phyloP scores from a whole-genome alignment of 257 asterid species.

The Scutellaria barbata region DNA sequence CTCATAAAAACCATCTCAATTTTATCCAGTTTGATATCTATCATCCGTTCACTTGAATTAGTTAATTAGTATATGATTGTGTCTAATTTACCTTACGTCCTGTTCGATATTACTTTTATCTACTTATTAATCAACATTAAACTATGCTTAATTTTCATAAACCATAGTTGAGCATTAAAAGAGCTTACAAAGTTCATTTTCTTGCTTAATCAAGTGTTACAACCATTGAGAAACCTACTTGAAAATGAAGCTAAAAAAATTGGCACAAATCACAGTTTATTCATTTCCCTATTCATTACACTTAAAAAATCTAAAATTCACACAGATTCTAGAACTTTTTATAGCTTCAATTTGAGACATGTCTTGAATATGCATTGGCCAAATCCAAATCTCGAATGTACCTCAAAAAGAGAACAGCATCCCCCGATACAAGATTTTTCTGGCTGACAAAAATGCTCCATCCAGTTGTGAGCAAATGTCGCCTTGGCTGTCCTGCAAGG shows the following conservation, averaged over 20 bases:
- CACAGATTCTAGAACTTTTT: background rate
- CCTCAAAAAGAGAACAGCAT: conserved; percentile 97
- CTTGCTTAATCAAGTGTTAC: background rate
- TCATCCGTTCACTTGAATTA: background rate
- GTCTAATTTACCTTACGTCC: background rate
- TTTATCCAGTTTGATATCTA: background rate
- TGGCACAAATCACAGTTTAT: background rate
- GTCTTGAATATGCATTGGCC: conserved; percentile 12
- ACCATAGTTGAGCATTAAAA: background rate
- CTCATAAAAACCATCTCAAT: background rate
- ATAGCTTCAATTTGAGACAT: background rate
- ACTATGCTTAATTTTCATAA: background rate
- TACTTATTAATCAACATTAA: background rate
- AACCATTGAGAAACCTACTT: background rate
- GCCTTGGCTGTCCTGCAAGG: conserved; percentile 92
- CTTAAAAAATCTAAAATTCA: background rate
- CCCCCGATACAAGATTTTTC: conserved; percentile 86
- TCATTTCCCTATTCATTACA: background rate
- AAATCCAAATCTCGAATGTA: conserved; percentile 30
- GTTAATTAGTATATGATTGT: background rate
- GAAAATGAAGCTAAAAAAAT: background rate
- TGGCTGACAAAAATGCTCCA: conserved; percentile 97
- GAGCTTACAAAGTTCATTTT: background rate
- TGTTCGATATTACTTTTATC: background rate
- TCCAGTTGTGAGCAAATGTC: conserved; percentile 98